Evolutionary conservation across 768 basidiomycete species (phyloP), one percentile per base, ranked within the genome.

Genomic region (Psilocybe cyanescens): DNA sequence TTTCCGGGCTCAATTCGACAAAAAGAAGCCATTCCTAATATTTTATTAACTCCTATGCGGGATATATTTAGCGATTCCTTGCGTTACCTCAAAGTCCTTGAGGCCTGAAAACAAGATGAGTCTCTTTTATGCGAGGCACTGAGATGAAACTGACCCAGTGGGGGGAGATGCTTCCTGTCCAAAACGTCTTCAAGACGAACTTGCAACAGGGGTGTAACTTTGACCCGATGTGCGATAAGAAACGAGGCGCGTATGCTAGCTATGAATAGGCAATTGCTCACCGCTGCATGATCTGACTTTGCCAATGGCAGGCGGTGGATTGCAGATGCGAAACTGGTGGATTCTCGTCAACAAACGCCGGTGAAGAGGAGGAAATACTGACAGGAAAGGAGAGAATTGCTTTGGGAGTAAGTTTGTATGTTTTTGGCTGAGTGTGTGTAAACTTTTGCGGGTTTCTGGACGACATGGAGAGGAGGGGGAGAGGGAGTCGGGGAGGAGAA

Each of bases 1-100:
- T 93, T 72, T 93, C 91, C 24, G 89, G 86, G 50, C 81, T 81
- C 58, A 81, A 82, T 66, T 94, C 92, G 57, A 90, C 89, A 73
- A 91, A 92, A 46, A 94, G 78, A 57, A 93, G 76, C 82, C 91
- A 94, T 74, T 94, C 92, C 76, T 90, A 76, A 30, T n/a, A 55
- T 55, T 48, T 68, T 33, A 44, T 70, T 53, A 41, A 60, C 57
- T 41, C 55, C 17, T 28, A n/a, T 7, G 11, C 16, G 41, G 19
- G 9, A 49, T 35, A 30, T 37, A 28, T 55, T 37, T 6, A 33
- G 5, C 5, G 33, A 24, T 33, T 50, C 28, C 58, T 59, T 46
- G 51, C 35, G n/a, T 56, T 69, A 81, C 81, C 78, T 88, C 87
- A 57, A 90, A 83, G 72, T 90, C 89, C 71, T 90, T 90, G 63